phyloP scores from a whole-genome alignment of 148 eudicot genomes.

The Cornus suecica region DNA sequence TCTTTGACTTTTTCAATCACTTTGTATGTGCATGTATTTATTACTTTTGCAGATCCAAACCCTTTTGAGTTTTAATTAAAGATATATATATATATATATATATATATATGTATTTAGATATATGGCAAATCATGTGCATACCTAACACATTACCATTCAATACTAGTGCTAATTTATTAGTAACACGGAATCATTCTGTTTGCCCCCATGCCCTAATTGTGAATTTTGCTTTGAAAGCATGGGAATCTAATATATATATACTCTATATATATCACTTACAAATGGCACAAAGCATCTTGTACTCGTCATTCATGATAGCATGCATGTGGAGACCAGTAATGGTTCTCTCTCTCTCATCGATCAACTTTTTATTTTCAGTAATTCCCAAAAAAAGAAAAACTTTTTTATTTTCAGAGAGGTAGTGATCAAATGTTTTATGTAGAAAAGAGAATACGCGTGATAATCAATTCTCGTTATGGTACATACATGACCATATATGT shows the following conservation, averaged over 20 bases:
- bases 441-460: background rate
- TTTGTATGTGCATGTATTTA: background rate
- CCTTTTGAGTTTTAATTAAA: background rate
- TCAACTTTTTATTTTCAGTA: background rate
- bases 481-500: background rate
- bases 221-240: background rate
- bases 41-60: background rate
- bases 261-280: too few relatives aligned
- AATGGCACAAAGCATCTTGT: background rate
- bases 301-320: background rate
- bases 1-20: background rate
- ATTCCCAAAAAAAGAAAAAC: too few relatives aligned
- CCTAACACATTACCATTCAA: slow-evolving; percentile 40
- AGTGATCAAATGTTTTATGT: background rate
- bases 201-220: slow-evolving; percentile 2
- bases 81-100: too few relatives aligned
- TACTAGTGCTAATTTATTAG: background rate
- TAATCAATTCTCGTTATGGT: background rate
- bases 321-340: background rate
- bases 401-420: background rate
- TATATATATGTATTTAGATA: too few relatives aligned
- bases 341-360: background rate
- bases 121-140: slow-evolving; percentile 37
- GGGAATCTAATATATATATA: slow-evolving; percentile 1
- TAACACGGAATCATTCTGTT: slow-evolving; percentile 15